Conservation (phyloP, 2,329 filamentous ascomycete genomes). For the Apiospora kogelbergensis region DNA sequence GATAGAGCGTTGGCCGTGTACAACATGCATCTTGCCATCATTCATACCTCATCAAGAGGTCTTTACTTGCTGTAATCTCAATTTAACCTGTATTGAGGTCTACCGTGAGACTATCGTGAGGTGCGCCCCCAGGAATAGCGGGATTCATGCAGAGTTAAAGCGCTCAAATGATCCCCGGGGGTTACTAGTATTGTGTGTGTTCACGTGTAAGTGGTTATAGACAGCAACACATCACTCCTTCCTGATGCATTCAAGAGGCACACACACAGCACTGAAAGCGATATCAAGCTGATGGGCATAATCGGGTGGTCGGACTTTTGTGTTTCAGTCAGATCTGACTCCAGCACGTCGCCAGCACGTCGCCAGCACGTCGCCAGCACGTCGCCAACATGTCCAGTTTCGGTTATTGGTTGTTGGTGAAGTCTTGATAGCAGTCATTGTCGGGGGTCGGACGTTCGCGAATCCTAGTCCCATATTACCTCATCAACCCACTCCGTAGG, state of each 20-base stretch:
- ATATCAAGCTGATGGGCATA: not conserved
- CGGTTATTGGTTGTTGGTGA: not conserved
- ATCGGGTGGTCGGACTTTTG: not conserved
- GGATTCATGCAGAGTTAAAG: not conserved
- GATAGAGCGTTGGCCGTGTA: not conserved
- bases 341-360: not conserved
- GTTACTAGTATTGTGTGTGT: not conserved
- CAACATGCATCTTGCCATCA: not conserved
- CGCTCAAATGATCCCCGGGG: not conserved
- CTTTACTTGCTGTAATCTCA: not conserved
- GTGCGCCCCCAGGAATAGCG: not conserved
- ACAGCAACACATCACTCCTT: not conserved
- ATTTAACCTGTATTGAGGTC: not conserved
- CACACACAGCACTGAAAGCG: not conserved
- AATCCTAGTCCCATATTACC: not conserved
- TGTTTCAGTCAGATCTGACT: not conserved
- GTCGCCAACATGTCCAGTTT: not conserved
- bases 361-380: too few relatives aligned
- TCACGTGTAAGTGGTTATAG: not conserved
- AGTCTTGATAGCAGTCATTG: not conserved
- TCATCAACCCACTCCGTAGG: not conserved
- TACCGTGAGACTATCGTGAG: not conserved
- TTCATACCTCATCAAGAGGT: not conserved
- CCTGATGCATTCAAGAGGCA: not conserved
- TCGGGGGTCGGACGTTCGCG: conserved; percentile 2